A percentile compares a stretch with the other conserved stretches of the same genome.
These are phyloP conservation scores for Monosiga brevicollis DNA, from an alignment of 78 protist genomes.

Conservation along the genomic window DNA sequence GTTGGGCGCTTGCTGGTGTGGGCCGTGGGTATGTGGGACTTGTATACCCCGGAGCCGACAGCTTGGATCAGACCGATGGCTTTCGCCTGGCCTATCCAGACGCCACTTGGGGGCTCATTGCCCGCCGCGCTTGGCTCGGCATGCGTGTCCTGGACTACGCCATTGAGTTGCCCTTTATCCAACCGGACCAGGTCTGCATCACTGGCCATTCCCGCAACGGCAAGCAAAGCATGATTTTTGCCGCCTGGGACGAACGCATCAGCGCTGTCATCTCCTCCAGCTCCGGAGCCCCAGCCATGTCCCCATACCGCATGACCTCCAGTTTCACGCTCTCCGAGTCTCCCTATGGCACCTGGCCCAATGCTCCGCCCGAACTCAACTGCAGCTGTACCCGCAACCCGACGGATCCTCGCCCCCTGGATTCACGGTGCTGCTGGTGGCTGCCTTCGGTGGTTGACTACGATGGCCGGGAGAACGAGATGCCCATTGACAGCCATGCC, in stretches of 20 bases:
- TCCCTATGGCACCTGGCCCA: neutral
- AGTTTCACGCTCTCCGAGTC: neutral
- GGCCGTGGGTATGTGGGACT: neutral
- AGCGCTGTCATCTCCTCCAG: constrained; percentile 5
- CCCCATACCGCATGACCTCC: neutral
- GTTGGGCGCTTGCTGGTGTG: constrained; percentile 8
- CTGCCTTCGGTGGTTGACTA: neutral
- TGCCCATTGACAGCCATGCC: constrained; percentile 15
- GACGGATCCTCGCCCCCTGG: neutral
- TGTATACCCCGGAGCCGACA: constrained; percentile 18
- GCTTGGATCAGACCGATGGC: neutral
- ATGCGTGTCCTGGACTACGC: neutral
- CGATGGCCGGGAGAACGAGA: neutral
- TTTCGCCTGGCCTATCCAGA: constrained; percentile 11
- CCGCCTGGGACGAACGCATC: constrained; percentile 19
- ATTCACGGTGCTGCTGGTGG: constrained; percentile 1
- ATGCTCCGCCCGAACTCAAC: neutral
- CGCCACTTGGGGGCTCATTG: constrained; percentile 3
- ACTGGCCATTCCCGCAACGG: constrained; percentile 24
- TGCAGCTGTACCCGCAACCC: neutral
- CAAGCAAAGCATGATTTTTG: constrained; percentile 5
- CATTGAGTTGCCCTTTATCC: neutral
- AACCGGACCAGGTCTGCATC: neutral
- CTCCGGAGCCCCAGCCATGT: constrained; percentile 7
- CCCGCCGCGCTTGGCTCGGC: constrained; percentile 12